Base-by-base conservation (phyloP, 768 basidiomycete species). In the Favolaschia claudopus region DNA sequence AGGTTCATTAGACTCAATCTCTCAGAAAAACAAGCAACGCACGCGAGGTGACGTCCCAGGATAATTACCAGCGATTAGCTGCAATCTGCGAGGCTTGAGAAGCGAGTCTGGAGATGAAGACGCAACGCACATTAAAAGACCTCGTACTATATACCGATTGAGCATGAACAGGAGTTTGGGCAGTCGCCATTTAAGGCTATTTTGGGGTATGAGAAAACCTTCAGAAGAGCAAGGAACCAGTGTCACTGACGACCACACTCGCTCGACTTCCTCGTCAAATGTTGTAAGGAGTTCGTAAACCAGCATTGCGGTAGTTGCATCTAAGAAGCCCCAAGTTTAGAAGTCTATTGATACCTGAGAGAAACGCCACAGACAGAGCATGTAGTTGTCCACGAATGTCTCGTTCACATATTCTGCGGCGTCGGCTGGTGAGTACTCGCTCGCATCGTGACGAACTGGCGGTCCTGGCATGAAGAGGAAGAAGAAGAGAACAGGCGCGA, bases 211-310 rank as follows among this genome's bases (percentile, higher is more conserved):
- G 22, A 62, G 49, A 20, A 39, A n/a, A 22, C 15, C 8, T 20
- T 8, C 28, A 27, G 17, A 25, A 44, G 10, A n/a, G 19, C 20
- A 28, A 24, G 13, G 7, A 22, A 31, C n/a, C 34, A 47, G 22
- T 3, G n/a, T n/a, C n/a, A 65, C 69, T 59, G 40, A 77, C 76
- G 60, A 63, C 73, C 75, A 77, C 20, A 76, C 42, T 22, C 67
- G 63, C 33, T 68, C 69, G 1, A 68, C 58, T 42, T 73, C 75
- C 14, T 57, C 65, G 24, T 55, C 63, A 24, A 69, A 60, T 5
- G 66, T 69, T 38, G 70, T 49, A 4, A 74, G 17, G 15, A 64
- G 49, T 27, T 77, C 76, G 55, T 69, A 74, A 8, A 71, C 55
- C 43, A 68, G 45, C 24, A 77, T 57, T 7, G 55, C 46, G 34